phyloP scores from a whole-genome alignment of 2,329 filamentous ascomycete species.

The Paracorniculantispora psalliotae region DNA sequence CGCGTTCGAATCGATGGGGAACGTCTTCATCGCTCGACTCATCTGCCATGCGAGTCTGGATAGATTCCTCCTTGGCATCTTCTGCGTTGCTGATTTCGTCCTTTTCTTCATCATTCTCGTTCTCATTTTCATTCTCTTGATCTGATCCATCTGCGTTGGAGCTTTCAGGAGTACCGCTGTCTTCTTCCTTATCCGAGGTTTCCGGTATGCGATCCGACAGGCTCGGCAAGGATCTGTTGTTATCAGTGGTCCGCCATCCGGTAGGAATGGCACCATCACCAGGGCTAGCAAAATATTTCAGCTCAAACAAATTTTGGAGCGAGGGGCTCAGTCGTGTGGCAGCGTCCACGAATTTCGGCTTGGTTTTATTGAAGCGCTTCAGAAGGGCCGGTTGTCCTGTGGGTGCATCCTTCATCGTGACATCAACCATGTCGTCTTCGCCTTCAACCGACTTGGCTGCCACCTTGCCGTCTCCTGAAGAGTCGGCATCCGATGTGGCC shows the following conservation, averaged over 20 bases:
- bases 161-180: slow-evolving; percentile 41
- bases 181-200: slow-evolving; percentile 36
- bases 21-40: slow-evolving; percentile 55
- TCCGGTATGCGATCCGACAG: slow-evolving; percentile 43
- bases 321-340: slow-evolving; percentile 55
- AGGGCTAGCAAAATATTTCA: slow-evolving; percentile 59
- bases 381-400: slow-evolving; percentile 28
- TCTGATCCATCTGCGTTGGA: slow-evolving; percentile 42
- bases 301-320: slow-evolving; percentile 69
- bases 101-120: slow-evolving; percentile 42
- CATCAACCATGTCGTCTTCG: slow-evolving; percentile 86
- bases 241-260: slow-evolving; percentile 61
- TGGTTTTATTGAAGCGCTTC: slow-evolving; percentile 43
- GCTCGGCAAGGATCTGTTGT: slow-evolving; percentile 53
- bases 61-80: slow-evolving; percentile 26
- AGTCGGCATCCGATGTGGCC: slow-evolving; percentile 58
- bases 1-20: slow-evolving; percentile 14
- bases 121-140: slow-evolving; percentile 41
- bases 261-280: slow-evolving; percentile 59
- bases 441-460: slow-evolving; percentile 76
- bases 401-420: slow-evolving; percentile 69
- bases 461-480: slow-evolving; percentile 64
- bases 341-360: slow-evolving; percentile 50
- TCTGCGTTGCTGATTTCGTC: slow-evolving; percentile 52
- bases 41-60: slow-evolving; percentile 52